Percentiles rank a stretch among this genome's conserved stretches.
These are phyloP conservation scores for Cryphonectria radicalis DNA, from an alignment of 2,329 filamentous ascomycete species.

Conservation along the genomic window DNA sequence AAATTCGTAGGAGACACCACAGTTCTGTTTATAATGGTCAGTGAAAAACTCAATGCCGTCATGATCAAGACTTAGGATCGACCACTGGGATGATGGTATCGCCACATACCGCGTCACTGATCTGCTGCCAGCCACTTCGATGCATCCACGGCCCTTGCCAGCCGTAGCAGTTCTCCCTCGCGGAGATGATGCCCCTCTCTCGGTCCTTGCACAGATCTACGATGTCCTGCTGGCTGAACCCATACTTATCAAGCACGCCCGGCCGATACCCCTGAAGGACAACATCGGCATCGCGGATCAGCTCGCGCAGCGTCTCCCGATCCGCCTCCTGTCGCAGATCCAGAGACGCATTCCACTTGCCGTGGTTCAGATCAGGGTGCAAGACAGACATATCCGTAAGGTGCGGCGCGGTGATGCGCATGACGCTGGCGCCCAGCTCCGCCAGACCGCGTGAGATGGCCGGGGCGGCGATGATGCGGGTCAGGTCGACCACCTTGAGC, in stretches of 20 bases:
- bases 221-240: constrained; percentile 45
- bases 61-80: neutral
- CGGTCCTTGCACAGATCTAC: constrained; percentile 45
- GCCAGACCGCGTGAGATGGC: constrained; percentile 47
- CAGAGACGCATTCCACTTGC: constrained; percentile 50
- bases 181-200: constrained; percentile 50
- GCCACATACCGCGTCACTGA: constrained; percentile 48
- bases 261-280: constrained; percentile 58
- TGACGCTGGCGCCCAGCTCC: constrained; percentile 50
- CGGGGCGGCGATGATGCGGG: constrained; percentile 51
- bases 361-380: constrained; percentile 48
- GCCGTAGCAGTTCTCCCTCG: constrained; percentile 56
- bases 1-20: constrained; percentile 51
- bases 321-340: constrained; percentile 47
- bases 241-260: constrained; percentile 46
- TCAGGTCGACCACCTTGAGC: constrained; percentile 54
- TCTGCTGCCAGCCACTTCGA: constrained; percentile 56
- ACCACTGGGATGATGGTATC: neutral
- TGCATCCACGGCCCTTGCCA: constrained; percentile 49
- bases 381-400: constrained; percentile 47
- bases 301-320: constrained; percentile 41
- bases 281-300: constrained; percentile 55
- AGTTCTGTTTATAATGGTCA: constrained; percentile 42
- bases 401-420: constrained; percentile 47
- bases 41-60: constrained; percentile 36